A percentile compares a stretch with the other conserved stretches of the same genome.
Conservation (phyloP, 225 moss, liverwort and hornwort genomes). For the Marchantia polymorpha region DNA sequence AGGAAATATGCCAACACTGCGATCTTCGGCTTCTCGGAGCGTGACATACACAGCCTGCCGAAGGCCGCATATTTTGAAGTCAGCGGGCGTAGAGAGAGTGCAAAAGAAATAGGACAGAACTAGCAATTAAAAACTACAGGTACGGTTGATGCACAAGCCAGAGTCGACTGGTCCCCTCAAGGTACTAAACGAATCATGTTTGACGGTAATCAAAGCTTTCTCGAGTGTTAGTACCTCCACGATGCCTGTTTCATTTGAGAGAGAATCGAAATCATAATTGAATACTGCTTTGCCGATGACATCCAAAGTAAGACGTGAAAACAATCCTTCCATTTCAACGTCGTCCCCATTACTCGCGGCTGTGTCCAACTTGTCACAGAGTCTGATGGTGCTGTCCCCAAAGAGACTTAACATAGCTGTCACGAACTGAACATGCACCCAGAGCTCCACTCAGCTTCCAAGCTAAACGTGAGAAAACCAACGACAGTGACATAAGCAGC, state of each 20-base stretch:
- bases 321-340: conserved; percentile 80
- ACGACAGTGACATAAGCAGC: neutral
- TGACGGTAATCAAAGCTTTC: neutral
- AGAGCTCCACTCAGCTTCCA: neutral
- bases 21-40: conserved; percentile 72
- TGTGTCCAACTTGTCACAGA: conserved; percentile 60
- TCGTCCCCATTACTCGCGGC: conserved; percentile 54
- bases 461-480: neutral
- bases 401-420: conserved; percentile 72
- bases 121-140: neutral
- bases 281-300: conserved; percentile 91
- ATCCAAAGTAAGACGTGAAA: conserved; percentile 82
- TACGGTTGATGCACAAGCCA: neutral
- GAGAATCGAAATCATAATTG: conserved; percentile 85
- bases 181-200: too few species aligned
- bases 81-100: neutral
- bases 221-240: conserved; percentile 50
- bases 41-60: conserved; percentile 70
- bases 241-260: conserved; percentile 78
- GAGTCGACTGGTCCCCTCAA: too few species aligned
- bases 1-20: conserved; percentile 68
- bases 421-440: conserved; percentile 56
- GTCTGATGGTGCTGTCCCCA: conserved; percentile 54
- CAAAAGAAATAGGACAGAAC: neutral
- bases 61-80: neutral